These are phyloP conservation scores for Globisporangium carolinianum DNA, from an alignment of 352 stramenopile species.

Conservation along the genomic window DNA sequence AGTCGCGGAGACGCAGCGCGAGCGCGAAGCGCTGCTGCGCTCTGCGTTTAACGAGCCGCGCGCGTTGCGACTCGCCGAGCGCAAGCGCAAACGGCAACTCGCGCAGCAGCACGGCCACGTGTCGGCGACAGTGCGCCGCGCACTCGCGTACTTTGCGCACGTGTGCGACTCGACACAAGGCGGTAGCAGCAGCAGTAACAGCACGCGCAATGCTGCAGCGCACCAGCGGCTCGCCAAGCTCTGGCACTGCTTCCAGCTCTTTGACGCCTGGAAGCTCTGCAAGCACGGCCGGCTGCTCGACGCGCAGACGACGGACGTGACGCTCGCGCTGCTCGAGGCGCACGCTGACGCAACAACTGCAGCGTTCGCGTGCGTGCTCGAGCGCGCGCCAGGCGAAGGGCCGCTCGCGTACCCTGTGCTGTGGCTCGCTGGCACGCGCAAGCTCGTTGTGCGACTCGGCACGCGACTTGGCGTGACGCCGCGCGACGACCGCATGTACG, in stretches of 20 bases:
- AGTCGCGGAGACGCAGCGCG: slow-evolving; percentile 31
- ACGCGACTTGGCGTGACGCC: slow-evolving; percentile 31
- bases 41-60: slow-evolving; percentile 50
- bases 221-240: slow-evolving; percentile 45
- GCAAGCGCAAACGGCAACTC: slow-evolving; percentile 28
- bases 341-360: slow-evolving; percentile 38
- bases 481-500: slow-evolving; percentile 59
- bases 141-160: slow-evolving; percentile 55
- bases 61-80: slow-evolving; percentile 32
- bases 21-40: slow-evolving; percentile 44
- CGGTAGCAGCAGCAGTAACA: too few relatives aligned
- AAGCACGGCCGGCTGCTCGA: slow-evolving; percentile 60
- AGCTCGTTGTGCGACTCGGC: slow-evolving; percentile 46
- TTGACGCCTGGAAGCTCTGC: slow-evolving; percentile 74
- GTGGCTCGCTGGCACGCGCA: slow-evolving; percentile 26
- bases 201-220: slow-evolving; percentile 28
- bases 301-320: slow-evolving; percentile 43
- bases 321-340: slow-evolving; percentile 36
- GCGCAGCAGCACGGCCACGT: slow-evolving; percentile 18
- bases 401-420: slow-evolving; percentile 51
- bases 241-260: slow-evolving; percentile 61
- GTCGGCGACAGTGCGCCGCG: slow-evolving; percentile 51
- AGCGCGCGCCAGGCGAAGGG: slow-evolving; percentile 12
- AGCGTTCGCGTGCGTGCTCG: slow-evolving; percentile 49
- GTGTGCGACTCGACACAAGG: slow-evolving; percentile 26